These are phyloP conservation scores for Aspergillus heteromorphus DNA, from an alignment of 495 filamentous ascomycete species.

Conservation along the genomic window DNA sequence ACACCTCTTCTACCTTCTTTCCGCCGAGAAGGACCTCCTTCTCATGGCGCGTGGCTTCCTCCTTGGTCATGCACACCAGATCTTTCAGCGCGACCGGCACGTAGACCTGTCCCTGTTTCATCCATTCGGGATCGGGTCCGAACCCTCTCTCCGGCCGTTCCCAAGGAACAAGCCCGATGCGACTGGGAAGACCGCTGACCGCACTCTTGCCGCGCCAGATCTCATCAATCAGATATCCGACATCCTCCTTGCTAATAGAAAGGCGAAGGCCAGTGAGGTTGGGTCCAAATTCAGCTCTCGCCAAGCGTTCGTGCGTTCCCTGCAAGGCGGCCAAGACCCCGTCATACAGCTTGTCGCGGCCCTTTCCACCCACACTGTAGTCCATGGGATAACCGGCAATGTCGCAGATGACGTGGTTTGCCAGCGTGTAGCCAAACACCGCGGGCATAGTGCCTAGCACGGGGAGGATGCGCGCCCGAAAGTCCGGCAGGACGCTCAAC, in stretches of 20 bases:
- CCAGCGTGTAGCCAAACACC: conserved; percentile 83
- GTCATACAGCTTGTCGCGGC: conserved; percentile 85
- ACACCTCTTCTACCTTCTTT: conserved; percentile 53
- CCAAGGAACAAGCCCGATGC: conserved; percentile 77
- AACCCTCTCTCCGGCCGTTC: conserved; percentile 51
- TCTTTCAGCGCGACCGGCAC: conserved; percentile 60
- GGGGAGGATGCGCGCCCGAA: conserved; percentile 86
- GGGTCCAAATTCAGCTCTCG: conserved; percentile 48
- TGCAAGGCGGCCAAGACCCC: conserved; percentile 67
- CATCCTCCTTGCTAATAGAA: conserved; percentile 70
- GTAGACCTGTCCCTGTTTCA: conserved; percentile 63
- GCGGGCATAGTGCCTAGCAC: conserved; percentile 97
- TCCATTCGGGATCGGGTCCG: conserved; percentile 30
- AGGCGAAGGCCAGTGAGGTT: conserved; percentile 68
- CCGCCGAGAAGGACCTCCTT: conserved; percentile 51
- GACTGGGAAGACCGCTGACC: conserved; percentile 71
- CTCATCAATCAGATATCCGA: conserved; percentile 84
- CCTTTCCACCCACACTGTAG: conserved; percentile 68
- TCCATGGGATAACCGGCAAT: conserved; percentile 85
- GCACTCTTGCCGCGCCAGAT: conserved; percentile 80
- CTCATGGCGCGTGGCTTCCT: conserved; percentile 79
- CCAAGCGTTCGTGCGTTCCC: conserved; percentile 67
- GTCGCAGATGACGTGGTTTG: conserved; percentile 85
- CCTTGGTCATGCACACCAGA: conserved; percentile 93
- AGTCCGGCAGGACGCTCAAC: conserved; percentile 82